phyloP scores from a whole-genome alignment of 2,329 filamentous ascomycete genomes.

The Colletotrichum limetticola region DNA sequence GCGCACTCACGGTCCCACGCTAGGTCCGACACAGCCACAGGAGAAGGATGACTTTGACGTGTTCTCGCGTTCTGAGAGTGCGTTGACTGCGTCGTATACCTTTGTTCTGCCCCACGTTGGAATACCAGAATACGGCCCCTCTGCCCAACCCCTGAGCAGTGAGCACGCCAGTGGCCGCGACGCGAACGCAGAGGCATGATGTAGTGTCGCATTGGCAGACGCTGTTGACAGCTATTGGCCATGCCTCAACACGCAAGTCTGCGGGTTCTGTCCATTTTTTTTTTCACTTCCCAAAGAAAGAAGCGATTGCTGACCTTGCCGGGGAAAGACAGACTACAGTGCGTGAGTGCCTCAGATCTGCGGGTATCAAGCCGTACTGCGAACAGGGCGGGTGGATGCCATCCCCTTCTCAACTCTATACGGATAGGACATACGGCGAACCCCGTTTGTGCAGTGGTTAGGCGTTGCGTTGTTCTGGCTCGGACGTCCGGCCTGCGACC shows the following conservation, averaged over 20 bases:
- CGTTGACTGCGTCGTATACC: conserved; percentile 8
- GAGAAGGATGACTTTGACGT: conserved; percentile 14
- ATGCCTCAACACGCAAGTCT: not conserved
- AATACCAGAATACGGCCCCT: conserved; percentile 2
- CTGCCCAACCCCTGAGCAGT: conserved; percentile 18
- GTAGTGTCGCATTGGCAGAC: conserved; percentile 7
- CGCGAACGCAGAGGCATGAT: conserved; percentile 8
- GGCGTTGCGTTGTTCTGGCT: conserved; percentile 14
- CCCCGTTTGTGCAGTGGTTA: not conserved
- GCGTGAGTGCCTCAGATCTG: not conserved
- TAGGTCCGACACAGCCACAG: conserved; percentile 28
- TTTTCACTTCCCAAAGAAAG: not conserved
- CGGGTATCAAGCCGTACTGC: not conserved
- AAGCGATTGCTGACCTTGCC: not conserved
- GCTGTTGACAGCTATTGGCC: conserved; percentile 7
- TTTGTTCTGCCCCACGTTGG: conserved; percentile 11
- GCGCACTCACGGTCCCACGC: conserved; percentile 19
- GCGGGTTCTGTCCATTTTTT: conserved; percentile 16
- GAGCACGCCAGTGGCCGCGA: conserved; percentile 6
- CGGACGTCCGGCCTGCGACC: conserved; percentile 24
- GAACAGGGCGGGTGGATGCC: not conserved
- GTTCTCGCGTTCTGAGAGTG: conserved; percentile 1
- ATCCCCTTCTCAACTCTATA: not conserved
- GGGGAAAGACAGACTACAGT: not conserved
- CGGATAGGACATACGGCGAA: not conserved